A percentile compares a stretch with the other conserved stretches of the same genome.
Evolutionary conservation across 176 grass and related monocot species (phyloP).

Genomic region (Phyllostachys edulis): DNA sequence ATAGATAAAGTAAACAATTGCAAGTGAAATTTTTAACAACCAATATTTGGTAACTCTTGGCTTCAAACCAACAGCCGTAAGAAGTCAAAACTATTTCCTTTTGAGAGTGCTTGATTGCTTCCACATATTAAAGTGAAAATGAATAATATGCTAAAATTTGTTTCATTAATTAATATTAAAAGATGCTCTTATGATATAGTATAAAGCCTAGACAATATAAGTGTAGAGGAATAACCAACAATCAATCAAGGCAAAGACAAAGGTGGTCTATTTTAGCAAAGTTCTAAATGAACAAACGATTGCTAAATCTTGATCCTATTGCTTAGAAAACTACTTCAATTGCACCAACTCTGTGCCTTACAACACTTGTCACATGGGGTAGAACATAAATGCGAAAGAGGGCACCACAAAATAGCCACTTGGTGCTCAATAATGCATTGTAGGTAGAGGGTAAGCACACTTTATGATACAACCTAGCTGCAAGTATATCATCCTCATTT

Average conservation of each 20-base stretch:
- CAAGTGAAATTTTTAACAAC: neutral
- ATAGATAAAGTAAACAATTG: neutral
- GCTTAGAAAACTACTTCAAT: neutral
- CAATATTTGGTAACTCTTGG: neutral
- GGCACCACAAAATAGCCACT: neutral
- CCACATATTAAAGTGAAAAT: neutral
- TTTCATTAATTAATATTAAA: neutral
- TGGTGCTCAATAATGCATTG: neutral
- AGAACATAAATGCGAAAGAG: neutral
- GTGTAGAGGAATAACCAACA: neutral
- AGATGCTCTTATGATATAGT: too few species aligned
- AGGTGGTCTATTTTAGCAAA: neutral
- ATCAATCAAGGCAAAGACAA: neutral
- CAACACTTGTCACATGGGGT: neutral
- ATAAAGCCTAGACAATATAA: neutral
- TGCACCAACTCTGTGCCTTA: neutral
- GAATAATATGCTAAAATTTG: neutral
- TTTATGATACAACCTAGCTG: neutral
- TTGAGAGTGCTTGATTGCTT: neutral
- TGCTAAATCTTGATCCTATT: neutral
- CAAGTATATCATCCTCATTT: neutral
- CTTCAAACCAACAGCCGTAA: neutral
- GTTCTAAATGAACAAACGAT: slow-evolving; percentile 12
- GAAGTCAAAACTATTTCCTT: neutral
- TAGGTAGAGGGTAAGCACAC: neutral